Evolutionary conservation across 2,329 filamentous ascomycete genomes (phyloP), one percentile per base, ranked within the genome.

Genomic region (Microcyclospora pomicola): DNA sequence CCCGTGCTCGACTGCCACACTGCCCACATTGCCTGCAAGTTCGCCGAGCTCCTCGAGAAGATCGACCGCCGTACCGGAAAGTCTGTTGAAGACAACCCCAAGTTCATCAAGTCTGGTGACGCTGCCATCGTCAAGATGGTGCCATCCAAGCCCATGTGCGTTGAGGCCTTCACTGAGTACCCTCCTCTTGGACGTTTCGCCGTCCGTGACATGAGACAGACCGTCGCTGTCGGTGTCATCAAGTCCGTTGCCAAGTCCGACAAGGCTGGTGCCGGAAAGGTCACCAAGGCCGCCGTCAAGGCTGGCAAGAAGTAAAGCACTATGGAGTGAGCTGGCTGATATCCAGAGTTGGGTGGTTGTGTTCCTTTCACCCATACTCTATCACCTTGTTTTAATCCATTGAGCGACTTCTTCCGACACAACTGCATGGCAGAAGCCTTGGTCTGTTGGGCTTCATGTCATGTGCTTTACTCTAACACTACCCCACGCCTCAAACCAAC

Each of bases 61-160:
- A 98, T 98, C 63, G 91, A 98, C 69, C 87, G 91, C 72, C 91
- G 91, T 85, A 95, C 91, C 66, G 91, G 91, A 69, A 98, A 98
- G 81, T 83, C 87, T 55, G 77, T 84, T 63, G 91, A 98, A 73
- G 64, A 73, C 67, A 66, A 63, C 63, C 91, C 91, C 72, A 98
- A 98, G 82, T 96, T 95, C 81, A 87, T 98, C 84, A 98, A 98
- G 86, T 95, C 88, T 62, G 91, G 91, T 82, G 91, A 98, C 69
- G 88, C 91, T 57, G 88, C 88, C 69, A 98, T 98, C 73, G 91
- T 98, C 75, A 96, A 95, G 86, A 96, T 98, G 91, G 66, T 95
- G 77, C 91, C 91, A 67, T 95, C 88, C 75, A 98, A 98, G 87
- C 91, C 91, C 67, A 98, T 98, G 91, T 98, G 91, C 71, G 91